A percentile compares a stretch with the other conserved stretches of the same genome.
phyloP scores from a whole-genome alignment of 1,284 basidiomycete genomes.

The Rhodotorula mucilaginosa region DNA sequence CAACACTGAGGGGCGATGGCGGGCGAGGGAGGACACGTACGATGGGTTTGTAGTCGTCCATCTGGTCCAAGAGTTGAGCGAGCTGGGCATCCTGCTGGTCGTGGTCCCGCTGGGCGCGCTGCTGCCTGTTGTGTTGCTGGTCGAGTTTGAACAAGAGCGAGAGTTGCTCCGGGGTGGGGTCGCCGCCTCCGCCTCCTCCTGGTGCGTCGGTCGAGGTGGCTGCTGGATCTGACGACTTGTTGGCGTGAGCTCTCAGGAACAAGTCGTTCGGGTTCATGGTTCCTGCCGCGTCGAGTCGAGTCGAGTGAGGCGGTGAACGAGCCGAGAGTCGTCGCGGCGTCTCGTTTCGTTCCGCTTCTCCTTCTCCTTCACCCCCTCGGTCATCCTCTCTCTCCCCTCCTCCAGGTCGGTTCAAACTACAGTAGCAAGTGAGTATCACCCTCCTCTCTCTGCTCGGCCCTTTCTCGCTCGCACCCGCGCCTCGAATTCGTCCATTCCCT shows the following conservation, averaged over 20 bases:
- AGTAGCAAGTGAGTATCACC: neutral
- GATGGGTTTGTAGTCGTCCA: slow-evolving; percentile 94
- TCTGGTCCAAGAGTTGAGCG: slow-evolving; percentile 90
- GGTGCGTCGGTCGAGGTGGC: neutral
- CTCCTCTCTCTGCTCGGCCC: neutral
- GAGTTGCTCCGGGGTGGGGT: neutral
- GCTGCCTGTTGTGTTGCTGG: slow-evolving; percentile 19
- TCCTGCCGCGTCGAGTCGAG: too few relatives aligned
- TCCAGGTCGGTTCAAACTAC: neutral
- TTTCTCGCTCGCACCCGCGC: too few relatives aligned
- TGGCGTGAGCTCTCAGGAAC: slow-evolving; percentile 9
- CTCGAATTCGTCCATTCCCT: too few relatives aligned
- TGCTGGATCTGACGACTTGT: slow-evolving; percentile 2
- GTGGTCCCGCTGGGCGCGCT: slow-evolving; percentile 64
- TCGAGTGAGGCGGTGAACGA: neutral
- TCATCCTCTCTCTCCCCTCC: neutral
- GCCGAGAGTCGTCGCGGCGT: too few relatives aligned
- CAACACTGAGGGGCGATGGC: too few relatives aligned
- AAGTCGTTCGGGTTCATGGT: slow-evolving; percentile 29
- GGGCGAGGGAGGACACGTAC: slow-evolving; percentile 55
- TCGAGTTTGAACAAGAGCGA: neutral
- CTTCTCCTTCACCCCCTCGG: too few relatives aligned
- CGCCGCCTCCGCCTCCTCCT: too few relatives aligned
- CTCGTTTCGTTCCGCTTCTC: too few relatives aligned
- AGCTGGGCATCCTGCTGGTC: slow-evolving; percentile 66